Base-by-base conservation (phyloP, 2,329 filamentous ascomycete species). In the Anisogramma anomala region DNA sequence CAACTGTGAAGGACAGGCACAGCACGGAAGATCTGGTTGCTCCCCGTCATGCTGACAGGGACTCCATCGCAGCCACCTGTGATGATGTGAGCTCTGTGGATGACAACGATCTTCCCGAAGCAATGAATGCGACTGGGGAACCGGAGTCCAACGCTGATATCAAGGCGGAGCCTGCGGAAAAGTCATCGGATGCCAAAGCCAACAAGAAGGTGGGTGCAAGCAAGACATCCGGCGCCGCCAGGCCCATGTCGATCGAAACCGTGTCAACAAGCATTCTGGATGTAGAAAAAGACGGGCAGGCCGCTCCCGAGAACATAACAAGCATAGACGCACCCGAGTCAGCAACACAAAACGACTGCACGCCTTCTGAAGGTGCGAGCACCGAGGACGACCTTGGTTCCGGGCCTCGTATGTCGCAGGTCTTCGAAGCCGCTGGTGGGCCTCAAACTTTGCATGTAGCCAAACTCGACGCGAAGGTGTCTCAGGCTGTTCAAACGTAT, bases 401-500 rank as follows among this genome's bases (percentile, higher is more conserved):
- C 37, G 49, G 61, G 44, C 57, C 58, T 27, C 51, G 59, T 8
- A 65, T 64, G 42, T 72, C 68, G 3, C 52, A 54, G 2, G 58
- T 54, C 14, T 71, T 67, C 1, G 55, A 41, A 9, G 27, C 51
- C 1, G 59, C 60, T 2, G 70, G 71, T 2, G 60, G 63, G 11
- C 58, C 63, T 6, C 60, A 59, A 13, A 72, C 62, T 34, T 58
- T 82, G 44, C 77, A 71, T 4, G 71, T 69, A 48, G 75, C 77
- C 3, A 69, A 69, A 9, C 69, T 94, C 8, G 84, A 84, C 0
- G 65, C 69, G n/a, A 75, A 77, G 10, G 61, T 87, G 25, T 91
- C 87, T 1, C 80, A 76, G 46, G 74, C 94, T 7, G 82, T 87
- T 2, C 67, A 85, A 57, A 84, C 82, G 0, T 94, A 91, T 55